Evolutionary conservation across 2,329 filamentous ascomycete genomes (phyloP), one percentile per base, ranked within the genome.

Genomic region (Colletotrichum salicis): DNA sequence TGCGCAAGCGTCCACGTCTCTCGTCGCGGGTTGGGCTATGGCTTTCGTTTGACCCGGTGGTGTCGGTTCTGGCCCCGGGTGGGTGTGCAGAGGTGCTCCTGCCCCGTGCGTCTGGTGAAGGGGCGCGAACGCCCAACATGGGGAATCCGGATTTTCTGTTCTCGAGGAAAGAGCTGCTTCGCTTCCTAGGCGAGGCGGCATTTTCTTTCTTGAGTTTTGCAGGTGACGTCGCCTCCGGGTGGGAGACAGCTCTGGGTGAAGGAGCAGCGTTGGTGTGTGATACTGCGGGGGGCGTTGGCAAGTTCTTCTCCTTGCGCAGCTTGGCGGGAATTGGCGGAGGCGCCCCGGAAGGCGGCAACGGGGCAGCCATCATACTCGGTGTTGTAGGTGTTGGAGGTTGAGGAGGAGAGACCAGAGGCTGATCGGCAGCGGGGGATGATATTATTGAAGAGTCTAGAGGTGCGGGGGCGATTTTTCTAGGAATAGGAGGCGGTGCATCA

Each of bases 71-170:
- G 45, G 31, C 65, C 8, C 77, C 74, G 2, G 83, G 78, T 2
- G 83, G 82, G 55, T 88, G 87, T 1, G 84, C 86, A 12, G 87
- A 88, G 33, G 82, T 82, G 75, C 86, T 86, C 67, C 86, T 83
- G 10, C 82, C 83, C 33, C 86, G 82, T 1, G 78, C 60, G 33
- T 85, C 76, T 5, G 84, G 79, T 12, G 82, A 82, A 13, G 77
- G 76, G 12, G 77, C 73, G 56, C 76, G 79, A 54, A 78, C 71
- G 29, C 68, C 77, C 52, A 76, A 70, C 27, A 74, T 72, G 64
- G 77, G 64, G 51, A 76, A 73, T 58, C 75, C 72, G 11, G 72
- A 64, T 35, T 55, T 74, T 45, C 70, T 76, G 29, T 52, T 75
- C 56, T 74, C 66, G 24, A 80, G 77, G 45, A 80, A 78, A 15